Evolutionary conservation across 768 basidiomycete genomes (phyloP).

Genomic region (Suillus subluteus): DNA sequence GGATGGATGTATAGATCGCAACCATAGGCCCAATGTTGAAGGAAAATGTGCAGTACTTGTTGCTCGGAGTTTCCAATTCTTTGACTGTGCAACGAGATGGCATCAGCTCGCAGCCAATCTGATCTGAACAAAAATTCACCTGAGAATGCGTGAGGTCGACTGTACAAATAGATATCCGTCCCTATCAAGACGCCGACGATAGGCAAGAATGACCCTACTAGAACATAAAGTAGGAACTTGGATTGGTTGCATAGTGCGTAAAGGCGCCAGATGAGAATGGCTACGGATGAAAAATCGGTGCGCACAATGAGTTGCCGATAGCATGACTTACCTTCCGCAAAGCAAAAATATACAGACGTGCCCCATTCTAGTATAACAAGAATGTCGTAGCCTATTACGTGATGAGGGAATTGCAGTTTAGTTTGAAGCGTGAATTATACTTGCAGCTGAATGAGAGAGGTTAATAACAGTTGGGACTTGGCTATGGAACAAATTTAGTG

Average conservation of each 20-base stretch:
- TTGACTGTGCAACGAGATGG: background rate
- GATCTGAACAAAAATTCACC: background rate
- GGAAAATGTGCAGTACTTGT: background rate
- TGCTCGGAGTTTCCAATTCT: background rate
- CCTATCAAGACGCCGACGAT: slow-evolving; percentile 1
- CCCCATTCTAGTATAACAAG: background rate
- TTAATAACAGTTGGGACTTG: background rate
- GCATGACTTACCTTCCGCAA: slow-evolving; percentile 1
- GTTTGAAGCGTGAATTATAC: background rate
- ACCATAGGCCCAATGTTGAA: slow-evolving; percentile 3
- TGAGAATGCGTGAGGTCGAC: background rate
- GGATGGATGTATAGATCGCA: background rate
- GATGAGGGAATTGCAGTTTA: background rate
- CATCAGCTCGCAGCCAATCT: background rate
- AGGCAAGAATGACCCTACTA: background rate
- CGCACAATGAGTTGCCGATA: too few species aligned
- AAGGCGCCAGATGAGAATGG: slow-evolving; percentile 3
- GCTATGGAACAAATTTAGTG: background rate
- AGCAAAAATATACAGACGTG: background rate
- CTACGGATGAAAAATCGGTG: background rate
- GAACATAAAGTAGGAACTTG: background rate
- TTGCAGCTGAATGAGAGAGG: background rate
- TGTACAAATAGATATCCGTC: background rate
- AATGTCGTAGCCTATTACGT: background rate
- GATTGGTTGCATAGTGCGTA: background rate